Base-by-base conservation (phyloP, 2,329 filamentous ascomycete species). In the Alternaria novae-zelandiae region DNA sequence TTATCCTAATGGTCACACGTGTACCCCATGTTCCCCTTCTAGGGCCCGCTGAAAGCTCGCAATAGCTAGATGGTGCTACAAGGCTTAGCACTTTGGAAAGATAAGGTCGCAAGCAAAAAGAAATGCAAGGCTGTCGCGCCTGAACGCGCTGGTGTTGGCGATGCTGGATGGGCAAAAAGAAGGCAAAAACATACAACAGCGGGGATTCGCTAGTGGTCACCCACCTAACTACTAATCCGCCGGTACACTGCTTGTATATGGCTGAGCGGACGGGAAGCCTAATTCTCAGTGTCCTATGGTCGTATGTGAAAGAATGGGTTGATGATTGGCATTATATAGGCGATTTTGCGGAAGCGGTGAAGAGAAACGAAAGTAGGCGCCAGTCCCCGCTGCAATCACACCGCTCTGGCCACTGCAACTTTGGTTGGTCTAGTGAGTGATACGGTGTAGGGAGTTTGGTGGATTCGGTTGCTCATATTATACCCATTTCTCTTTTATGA, bases 291-390 rank as follows among this genome's bases (percentile, higher is more conserved):
- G n/a, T 41, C 36, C 36, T 41, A 17, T 41, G 36, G 36, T 41
- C 15, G 36, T 41, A 41, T 41, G 36, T 41, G 36, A 1, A 41
- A 10, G 15, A n/a, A 41, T 41, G 2, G 8, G 8, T 5, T 17
- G 36, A 6, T 41, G 8, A 4, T 3, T 5, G 5, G 4, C 15
- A 3, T 0, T 10, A n/a, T 41, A 36, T 5, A 3, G 4, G 6
- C 32, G 4, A 5, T 2, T 4, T 5, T 5, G 2, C 4, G 13
- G 13, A 2, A 9, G 0, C 0, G 30, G 30, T 15, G 30, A 0
- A 36, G 4, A 2, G 2, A n/a, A 9, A n/a, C 15, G 15, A n/a
- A 0, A n/a, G 9, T 10, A 2, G 32, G 15, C 8, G 32, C 32
- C 2, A 41, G 3, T 41, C 15, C 32, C 9, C 15, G 32, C 32